Percentiles rank a stretch among this genome's conserved stretches.
phyloP scores from a whole-genome alignment of 257 asterid species.

The Salvia splendens region DNA sequence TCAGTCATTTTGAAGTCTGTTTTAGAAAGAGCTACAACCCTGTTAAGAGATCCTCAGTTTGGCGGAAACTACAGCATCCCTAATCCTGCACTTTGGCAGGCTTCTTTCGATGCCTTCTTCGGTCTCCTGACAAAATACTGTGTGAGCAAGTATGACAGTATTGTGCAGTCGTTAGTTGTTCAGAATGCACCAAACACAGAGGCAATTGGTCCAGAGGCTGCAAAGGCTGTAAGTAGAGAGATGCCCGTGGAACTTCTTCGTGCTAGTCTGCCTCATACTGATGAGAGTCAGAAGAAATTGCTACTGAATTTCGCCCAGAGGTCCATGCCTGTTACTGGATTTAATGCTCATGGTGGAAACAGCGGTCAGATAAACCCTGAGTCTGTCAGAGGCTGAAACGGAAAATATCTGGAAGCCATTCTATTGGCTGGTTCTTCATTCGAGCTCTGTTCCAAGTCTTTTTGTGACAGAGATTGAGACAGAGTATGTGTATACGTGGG shows the following conservation, averaged over 20 bases:
- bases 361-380: conserved; percentile 71
- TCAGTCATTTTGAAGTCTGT: conserved; percentile 72
- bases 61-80: conserved; percentile 57
- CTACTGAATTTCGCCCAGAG: conserved; percentile 72
- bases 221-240: conserved; percentile 77
- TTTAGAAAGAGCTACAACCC: conserved; percentile 68
- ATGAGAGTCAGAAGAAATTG: conserved; percentile 71
- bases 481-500: conserved; percentile 29
- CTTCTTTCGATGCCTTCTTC: conserved; percentile 90
- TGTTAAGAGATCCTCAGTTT: conserved; percentile 59
- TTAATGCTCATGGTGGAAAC: conserved; percentile 60
- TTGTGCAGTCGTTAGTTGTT: conserved; percentile 61
- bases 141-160: conserved; percentile 66
- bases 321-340: conserved; percentile 74
- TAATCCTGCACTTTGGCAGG: conserved; percentile 86
- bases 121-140: conserved; percentile 81
- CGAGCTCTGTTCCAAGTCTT: conserved; percentile 12
- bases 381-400: conserved; percentile 58
- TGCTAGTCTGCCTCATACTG: conserved; percentile 88
- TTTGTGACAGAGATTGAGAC: conserved; percentile 34
- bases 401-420: conserved; percentile 16
- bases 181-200: conserved; percentile 53
- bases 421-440: conserved; percentile 17
- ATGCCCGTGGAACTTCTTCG: conserved; percentile 93
- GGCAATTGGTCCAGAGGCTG: conserved; percentile 60